Evolutionary conservation across 495 filamentous ascomycete species (phyloP).

Genomic region (Pyronema domesticum): DNA sequence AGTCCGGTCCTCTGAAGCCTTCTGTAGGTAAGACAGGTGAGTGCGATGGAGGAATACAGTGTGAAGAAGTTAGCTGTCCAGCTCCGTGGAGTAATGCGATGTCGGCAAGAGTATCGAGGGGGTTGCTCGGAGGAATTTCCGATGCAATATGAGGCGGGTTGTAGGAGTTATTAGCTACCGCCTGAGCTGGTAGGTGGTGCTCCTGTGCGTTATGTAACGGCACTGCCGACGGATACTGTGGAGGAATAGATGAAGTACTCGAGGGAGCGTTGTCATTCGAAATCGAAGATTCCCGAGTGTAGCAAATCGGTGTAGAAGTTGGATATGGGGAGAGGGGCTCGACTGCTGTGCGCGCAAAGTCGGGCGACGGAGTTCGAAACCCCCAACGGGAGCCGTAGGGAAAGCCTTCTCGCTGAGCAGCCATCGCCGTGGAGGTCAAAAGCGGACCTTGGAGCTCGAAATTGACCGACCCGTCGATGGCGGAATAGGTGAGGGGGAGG

Average conservation of each 20-base stretch:
- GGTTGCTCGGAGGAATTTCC: background rate
- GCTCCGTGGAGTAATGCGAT: slow-evolving; percentile 1
- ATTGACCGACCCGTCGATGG: slow-evolving; percentile 6
- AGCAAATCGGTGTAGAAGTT: background rate
- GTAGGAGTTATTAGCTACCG: background rate
- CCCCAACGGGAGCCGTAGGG: slow-evolving; percentile 19
- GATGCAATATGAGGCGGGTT: background rate
- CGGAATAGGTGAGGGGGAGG: background rate
- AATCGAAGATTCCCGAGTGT: background rate
- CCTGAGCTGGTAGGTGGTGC: background rate
- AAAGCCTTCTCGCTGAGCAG: slow-evolving; percentile 7
- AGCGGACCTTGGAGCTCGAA: slow-evolving; percentile 4
- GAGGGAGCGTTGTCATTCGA: background rate
- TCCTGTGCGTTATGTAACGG: background rate
- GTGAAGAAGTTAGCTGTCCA: background rate
- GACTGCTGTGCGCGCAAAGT: slow-evolving; percentile 20
- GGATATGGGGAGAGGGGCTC: slow-evolving; percentile 17
- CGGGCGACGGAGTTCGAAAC: slow-evolving; percentile 22
- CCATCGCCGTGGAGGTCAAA: slow-evolving; percentile 12
- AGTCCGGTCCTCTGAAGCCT: background rate
- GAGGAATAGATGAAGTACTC: background rate
- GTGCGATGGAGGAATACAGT: too few relatives aligned
- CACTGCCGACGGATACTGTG: background rate
- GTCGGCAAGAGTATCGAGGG: slow-evolving; percentile 3
- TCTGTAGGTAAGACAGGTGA: too few relatives aligned